Conservation (phyloP, 2,329 filamentous ascomycete species). For the Cercospora berteroae region DNA sequence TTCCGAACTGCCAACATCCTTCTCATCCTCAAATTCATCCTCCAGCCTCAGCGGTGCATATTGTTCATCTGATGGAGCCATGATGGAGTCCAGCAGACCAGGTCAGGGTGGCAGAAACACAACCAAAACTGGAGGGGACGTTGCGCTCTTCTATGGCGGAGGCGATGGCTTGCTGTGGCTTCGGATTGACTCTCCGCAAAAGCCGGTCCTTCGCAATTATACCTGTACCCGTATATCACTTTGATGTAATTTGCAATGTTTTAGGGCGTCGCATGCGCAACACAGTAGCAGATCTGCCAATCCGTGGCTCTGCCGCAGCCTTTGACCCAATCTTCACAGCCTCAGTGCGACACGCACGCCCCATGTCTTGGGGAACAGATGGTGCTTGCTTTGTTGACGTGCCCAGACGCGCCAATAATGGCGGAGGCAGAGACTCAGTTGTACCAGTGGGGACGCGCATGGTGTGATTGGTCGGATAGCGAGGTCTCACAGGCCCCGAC, state of each 20-base stretch:
- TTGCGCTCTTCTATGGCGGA: neutral
- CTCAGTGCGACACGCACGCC: neutral
- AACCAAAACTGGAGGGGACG: neutral
- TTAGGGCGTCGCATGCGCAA: neutral
- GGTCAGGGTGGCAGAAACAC: neutral
- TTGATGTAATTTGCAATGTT: neutral
- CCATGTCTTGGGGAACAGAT: neutral
- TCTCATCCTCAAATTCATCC: constrained; percentile 2
- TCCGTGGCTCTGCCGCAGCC: neutral
- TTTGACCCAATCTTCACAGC: neutral
- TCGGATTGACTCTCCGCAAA: neutral
- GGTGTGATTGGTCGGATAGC: neutral
- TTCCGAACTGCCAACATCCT: neutral
- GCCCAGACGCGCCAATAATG: neutral
- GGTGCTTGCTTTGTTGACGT: neutral
- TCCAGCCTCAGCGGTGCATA: constrained; percentile 1
- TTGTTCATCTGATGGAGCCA: neutral
- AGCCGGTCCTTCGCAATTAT: neutral
- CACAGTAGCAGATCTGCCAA: neutral
- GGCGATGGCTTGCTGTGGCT: neutral
- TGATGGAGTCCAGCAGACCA: neutral
- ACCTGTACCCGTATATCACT: neutral
- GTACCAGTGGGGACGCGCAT: neutral
- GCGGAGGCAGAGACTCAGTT: neutral
- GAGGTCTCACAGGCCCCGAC: neutral